These are phyloP conservation scores for Fusarium humuli DNA, from an alignment of 2,329 filamentous ascomycete species.

Conservation along the genomic window DNA sequence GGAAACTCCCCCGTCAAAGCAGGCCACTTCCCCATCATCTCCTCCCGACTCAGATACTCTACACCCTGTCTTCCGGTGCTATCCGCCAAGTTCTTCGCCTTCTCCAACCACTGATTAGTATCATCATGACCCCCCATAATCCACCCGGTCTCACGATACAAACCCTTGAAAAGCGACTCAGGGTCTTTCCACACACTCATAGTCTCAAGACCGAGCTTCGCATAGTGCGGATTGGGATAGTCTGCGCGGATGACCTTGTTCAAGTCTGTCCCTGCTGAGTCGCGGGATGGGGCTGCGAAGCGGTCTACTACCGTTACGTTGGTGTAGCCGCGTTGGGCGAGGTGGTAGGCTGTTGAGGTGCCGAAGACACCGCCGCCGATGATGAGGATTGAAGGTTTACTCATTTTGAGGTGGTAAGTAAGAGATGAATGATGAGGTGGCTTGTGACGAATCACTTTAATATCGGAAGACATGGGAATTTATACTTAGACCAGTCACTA, in stretches of 20 bases:
- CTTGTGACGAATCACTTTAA: not conserved
- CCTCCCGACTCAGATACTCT: conserved; percentile 42
- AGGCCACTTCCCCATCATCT: conserved; percentile 48
- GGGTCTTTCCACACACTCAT: conserved; percentile 46
- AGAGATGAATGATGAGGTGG: not conserved
- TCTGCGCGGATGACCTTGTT: conserved; percentile 72
- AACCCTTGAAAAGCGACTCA: conserved; percentile 45
- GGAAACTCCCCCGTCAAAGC: conserved; percentile 44
- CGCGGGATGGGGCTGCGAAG: conserved; percentile 54
- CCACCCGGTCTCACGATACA: conserved; percentile 51
- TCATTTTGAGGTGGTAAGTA: conserved; percentile 33
- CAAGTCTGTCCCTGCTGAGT: conserved; percentile 68
- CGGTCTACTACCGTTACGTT: conserved; percentile 62
- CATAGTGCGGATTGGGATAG: conserved; percentile 69
- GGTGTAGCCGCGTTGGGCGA: conserved; percentile 56
- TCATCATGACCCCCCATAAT: conserved; percentile 44
- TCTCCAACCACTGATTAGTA: conserved; percentile 48
- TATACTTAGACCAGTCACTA: not conserved
- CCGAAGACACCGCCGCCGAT: conserved; percentile 63
- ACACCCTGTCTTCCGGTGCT: conserved; percentile 42
- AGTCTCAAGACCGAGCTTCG: conserved; percentile 56
- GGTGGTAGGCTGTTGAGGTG: conserved; percentile 61
- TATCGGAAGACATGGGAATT: conserved; percentile 3
- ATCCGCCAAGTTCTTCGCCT: conserved; percentile 42
- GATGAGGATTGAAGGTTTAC: conserved; percentile 50